Base-by-base conservation (phyloP, 139 green algal genomes). In the Tetraselmis chui region DNA sequence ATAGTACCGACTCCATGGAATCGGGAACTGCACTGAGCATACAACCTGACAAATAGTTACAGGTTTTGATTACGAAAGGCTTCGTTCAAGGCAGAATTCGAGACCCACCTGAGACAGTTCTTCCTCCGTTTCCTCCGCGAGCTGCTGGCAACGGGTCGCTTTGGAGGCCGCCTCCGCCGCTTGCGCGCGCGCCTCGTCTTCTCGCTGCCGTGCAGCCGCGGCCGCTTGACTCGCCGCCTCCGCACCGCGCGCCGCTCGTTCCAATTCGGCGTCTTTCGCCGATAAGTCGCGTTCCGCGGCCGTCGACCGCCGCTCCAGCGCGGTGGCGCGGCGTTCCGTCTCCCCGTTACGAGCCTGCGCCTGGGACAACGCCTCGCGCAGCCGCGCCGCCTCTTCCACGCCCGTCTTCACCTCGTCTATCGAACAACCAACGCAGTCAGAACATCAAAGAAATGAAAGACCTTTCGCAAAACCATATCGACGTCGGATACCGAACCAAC, bases 311-410 rank as follows among this genome's bases (percentile, higher is more conserved):
- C 74, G 74, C 74, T 77, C 74, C 26, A 77, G 74, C 74, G 74
- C 18, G 26, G 25, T 25, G 26, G 28, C 28, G 26, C n/a, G 74
- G 26, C 74, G 74, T 25, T 31, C 74, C 74, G 74, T 25, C 18
- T 77, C 74, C 26, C 74, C 26, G 74, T 2, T 77, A 2, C 26
- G 26, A 2, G 74, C 74, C 25, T 77, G 26, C 74, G 74, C 74
- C 18, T 29, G 74, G 26, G 74, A 22, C 2, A 77, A 11, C 26
- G 74, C 74, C 79, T 31, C 75, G 75, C 31, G 77, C 81, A 85
- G 59, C 82, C 87, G 30, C 45, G 32, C 45, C 29, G 32, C 29
- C 81, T 91, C 85, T 82, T 93, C 90, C 18, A 88, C 82, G n/a
- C 25, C 32, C 1, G 79, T 58, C 32, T 85, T 22, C 29, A 81